These are phyloP conservation scores for Ceratocystis eucalypticola DNA, from an alignment of 2,329 filamentous ascomycete species.

Conservation along the genomic window DNA sequence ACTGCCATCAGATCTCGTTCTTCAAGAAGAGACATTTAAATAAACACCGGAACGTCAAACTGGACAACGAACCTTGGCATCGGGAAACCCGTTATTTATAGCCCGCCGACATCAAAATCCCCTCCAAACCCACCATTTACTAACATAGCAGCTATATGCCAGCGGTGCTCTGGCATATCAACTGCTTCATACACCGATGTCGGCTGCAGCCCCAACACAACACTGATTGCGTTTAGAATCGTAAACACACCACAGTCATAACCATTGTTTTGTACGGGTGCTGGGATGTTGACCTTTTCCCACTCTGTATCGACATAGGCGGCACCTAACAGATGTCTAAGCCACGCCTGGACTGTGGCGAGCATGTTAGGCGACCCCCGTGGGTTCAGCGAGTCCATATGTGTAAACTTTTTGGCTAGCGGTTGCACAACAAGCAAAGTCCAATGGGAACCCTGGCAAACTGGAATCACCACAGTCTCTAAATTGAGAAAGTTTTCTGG, in stretches of 20 bases:
- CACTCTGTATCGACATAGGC: slow-evolving; percentile 46
- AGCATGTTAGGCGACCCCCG: slow-evolving; percentile 31
- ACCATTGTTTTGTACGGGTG: slow-evolving; percentile 48
- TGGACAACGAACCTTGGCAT: background rate
- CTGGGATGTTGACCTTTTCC: slow-evolving; percentile 37
- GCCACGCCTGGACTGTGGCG: slow-evolving; percentile 37
- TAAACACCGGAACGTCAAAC: background rate
- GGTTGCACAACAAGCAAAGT: slow-evolving; percentile 56
- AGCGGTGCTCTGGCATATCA: slow-evolving; percentile 47
- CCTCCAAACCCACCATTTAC: slow-evolving; percentile 53
- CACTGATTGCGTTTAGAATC: slow-evolving; percentile 56
- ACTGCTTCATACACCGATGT: slow-evolving; percentile 34
- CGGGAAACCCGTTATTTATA: slow-evolving; percentile 24
- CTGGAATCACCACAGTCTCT: slow-evolving; percentile 55
- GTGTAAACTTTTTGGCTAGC: slow-evolving; percentile 44
- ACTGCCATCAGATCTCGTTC: background rate
- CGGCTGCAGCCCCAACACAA: slow-evolving; percentile 41
- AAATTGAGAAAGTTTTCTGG: slow-evolving; percentile 50
- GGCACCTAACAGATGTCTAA: slow-evolving; percentile 42
- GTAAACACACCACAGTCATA: slow-evolving; percentile 69
- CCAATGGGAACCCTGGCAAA: slow-evolving; percentile 55
- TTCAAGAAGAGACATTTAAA: background rate
- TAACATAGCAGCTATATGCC: slow-evolving; percentile 50
- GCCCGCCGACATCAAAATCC: slow-evolving; percentile 38
- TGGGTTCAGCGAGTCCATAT: slow-evolving; percentile 52